Conservation (phyloP, 768 basidiomycete genomes). For the Rhizopogon vulgaris region DNA sequence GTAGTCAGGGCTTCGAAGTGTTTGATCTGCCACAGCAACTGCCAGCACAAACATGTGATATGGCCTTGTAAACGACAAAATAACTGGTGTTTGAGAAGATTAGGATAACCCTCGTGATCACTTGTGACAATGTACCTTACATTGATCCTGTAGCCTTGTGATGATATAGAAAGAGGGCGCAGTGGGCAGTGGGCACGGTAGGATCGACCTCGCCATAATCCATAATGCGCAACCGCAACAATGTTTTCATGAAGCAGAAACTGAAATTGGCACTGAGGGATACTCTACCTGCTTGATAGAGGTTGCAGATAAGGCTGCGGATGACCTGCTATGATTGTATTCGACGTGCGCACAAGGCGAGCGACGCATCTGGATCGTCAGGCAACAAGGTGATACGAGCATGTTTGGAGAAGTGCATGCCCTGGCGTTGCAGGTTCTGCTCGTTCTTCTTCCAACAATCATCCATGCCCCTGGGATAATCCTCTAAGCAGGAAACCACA, state of each 20-base stretch:
- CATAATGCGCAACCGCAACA: neutral
- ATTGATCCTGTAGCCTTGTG: neutral
- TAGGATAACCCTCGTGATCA: no score
- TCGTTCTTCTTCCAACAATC: constrained; percentile 35
- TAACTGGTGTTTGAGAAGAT: no score
- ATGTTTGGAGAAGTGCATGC: constrained; percentile 33
- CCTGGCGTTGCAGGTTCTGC: constrained; percentile 21
- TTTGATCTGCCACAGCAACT: no score
- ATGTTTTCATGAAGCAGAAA: neutral
- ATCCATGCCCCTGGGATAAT: constrained; percentile 26
- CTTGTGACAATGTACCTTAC: no score
- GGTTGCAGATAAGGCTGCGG: neutral
- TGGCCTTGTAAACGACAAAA: no score
- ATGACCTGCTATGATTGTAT: constrained; percentile 15
- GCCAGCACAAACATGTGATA: no score
- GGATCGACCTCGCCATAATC: neutral
- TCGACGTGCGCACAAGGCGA: neutral
- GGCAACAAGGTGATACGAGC: constrained; percentile 36
- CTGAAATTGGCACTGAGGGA: neutral
- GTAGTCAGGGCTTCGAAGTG: no score
- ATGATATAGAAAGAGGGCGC: neutral
- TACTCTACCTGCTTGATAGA: neutral
- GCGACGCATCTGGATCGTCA: neutral
- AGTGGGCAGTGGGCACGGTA: neutral
- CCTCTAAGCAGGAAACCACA: constrained; percentile 29